Base-by-base conservation (phyloP, 495 filamentous ascomycete genomes). In the Glarea lozoyensis region DNA sequence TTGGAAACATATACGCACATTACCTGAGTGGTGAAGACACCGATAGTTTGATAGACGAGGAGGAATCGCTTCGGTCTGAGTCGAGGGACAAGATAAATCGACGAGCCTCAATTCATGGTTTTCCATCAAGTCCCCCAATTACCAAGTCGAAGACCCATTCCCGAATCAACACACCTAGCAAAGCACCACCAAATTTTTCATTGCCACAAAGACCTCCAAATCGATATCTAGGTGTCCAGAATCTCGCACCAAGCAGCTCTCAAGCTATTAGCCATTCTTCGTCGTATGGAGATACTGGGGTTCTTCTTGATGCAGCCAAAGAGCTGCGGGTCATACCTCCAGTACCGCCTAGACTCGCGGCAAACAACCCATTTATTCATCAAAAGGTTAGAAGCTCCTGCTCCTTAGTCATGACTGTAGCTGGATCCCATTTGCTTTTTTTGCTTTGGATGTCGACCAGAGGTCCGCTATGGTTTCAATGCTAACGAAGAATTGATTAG, bases 1-100 rank as follows among this genome's bases (percentile, higher is more conserved):
- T 54, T n/a, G 46, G 37, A 10, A 47, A 50, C 17, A 49, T 54
- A 9, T 49, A 48, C 33, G 40, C n/a, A 22, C 46, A 50, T 6
- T 54, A 49, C 20, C 17, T 21, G 22, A 2, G 35, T n/a, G 11
- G 15, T 17, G 23, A 22, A 9, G 33, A 38, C 21, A 16, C 7
- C 27, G 15, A 15, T 39, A 25, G 25, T n/a, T 21, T 22, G 31
- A 9, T 5, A 17, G 34, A 21, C 25, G 33, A 17, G 10, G 23
- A n/a, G n/a, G n/a, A 7, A 29, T 29, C 25, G 25, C 29, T 7
- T 20, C 9, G 5, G 7, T 34, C 19, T 34, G 22, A 17, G 3
- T 27, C 40, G 10, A 33, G 30, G 4, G 29, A 13, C 11, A 2
- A 35, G 2, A 27, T 13, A 7, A 25, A 24, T n/a, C 18, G 27